A percentile compares a stretch with the other conserved stretches of the same genome.
Evolutionary conservation across 177 flowering plant genomes (phyloP).

Genomic region (Tripterygium wilfordii): DNA sequence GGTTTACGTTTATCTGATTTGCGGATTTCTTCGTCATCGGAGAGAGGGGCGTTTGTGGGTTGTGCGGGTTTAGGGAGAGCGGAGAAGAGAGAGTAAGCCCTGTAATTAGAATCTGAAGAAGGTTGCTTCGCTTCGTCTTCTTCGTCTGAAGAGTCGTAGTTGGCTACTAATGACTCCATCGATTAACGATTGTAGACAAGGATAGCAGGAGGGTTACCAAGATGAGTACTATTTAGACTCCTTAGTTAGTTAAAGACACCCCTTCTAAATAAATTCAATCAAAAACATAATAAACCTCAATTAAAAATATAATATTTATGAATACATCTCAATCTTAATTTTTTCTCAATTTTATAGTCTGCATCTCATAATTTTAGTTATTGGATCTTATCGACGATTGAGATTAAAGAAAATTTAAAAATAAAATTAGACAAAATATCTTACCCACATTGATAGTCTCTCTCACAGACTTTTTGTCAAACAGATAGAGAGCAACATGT

Average conservation of each 20-base stretch:
- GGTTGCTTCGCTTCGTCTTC: constrained; percentile 40
- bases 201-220: neutral
- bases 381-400: too few species aligned
- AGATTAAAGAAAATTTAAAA: too few species aligned
- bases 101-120: constrained; percentile 26
- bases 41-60: constrained; percentile 1
- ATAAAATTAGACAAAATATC: too few species aligned
- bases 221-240: neutral
- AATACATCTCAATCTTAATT: neutral
- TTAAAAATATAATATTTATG: too few species aligned
- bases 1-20: neutral
- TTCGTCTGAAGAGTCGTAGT: constrained; percentile 73
- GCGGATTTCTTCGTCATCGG: constrained; percentile 2
- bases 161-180: constrained; percentile 78
- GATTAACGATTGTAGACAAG: neutral
- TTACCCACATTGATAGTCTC: too few species aligned
- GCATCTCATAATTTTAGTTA: too few species aligned
- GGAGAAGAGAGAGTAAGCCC: constrained; percentile 32
- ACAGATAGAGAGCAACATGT: too few species aligned
- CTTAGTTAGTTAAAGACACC: neutral
- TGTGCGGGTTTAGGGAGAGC: constrained; percentile 28
- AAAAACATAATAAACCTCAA: too few species aligned
- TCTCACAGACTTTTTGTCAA: too few species aligned
- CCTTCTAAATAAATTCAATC: too few species aligned
- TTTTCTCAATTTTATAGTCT: neutral